These are phyloP conservation scores for Dothistroma pini DNA, from an alignment of 2,329 filamentous ascomycete species.

Conservation along the genomic window DNA sequence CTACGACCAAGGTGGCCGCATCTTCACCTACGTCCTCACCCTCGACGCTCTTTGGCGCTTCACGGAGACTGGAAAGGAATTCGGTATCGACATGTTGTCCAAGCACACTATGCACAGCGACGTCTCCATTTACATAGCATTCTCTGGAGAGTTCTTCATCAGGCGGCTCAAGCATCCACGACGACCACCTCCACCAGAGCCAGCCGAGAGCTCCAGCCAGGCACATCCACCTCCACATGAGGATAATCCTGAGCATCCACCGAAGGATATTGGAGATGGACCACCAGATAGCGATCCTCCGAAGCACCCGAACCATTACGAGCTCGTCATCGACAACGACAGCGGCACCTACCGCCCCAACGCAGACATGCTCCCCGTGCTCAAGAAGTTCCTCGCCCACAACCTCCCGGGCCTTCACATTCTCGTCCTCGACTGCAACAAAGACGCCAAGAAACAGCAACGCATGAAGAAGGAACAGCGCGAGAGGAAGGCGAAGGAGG, in stretches of 20 bases:
- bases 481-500: conserved; percentile 65
- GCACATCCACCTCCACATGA: conserved; percentile 40
- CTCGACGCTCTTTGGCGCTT: conserved; percentile 84
- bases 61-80: conserved; percentile 93
- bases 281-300: conserved; percentile 43
- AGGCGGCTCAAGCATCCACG: conserved; percentile 58
- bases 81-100: conserved; percentile 85
- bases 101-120: conserved; percentile 98
- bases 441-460: conserved; percentile 66
- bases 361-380: conserved; percentile 65
- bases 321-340: conserved; percentile 92
- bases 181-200: conserved; percentile 40
- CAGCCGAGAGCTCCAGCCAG: conserved; percentile 43
- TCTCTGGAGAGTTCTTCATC: conserved; percentile 89
- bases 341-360: conserved; percentile 90
- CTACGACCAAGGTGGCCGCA: conserved; percentile 77
- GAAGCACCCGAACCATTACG: conserved; percentile 61
- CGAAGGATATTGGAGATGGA: conserved; percentile 47
- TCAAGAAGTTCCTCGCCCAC: conserved; percentile 65
- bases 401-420: conserved; percentile 78
- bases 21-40: conserved; percentile 90
- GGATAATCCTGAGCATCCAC: conserved; percentile 49
- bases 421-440: conserved; percentile 67
- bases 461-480: conserved; percentile 74
- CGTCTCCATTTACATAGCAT: conserved; percentile 86